Evolutionary conservation across 1,139 yeast species (phyloP).

Genomic region (Hansenula lynferdii): DNA sequence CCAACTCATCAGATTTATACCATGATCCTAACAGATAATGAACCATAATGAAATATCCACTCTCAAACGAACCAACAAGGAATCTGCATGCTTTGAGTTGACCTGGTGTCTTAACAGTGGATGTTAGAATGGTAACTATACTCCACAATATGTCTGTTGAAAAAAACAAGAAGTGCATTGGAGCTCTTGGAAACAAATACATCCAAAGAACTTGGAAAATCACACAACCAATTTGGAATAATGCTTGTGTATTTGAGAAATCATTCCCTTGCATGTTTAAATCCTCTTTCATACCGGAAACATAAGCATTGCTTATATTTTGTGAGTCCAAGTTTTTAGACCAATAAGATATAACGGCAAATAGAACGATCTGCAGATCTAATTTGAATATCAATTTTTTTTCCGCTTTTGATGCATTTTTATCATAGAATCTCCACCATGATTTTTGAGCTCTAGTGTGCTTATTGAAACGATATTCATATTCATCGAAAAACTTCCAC

Average conservation of each 20-base stretch:
- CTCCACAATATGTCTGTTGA: conserved; percentile 46
- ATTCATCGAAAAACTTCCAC: conserved; percentile 51
- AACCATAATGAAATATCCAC: conserved; percentile 53
- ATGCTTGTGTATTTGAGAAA: conserved; percentile 41
- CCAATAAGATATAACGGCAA: conserved; percentile 55
- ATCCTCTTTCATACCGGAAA: conserved; percentile 46
- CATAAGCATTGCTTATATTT: conserved; percentile 54
- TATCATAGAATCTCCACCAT: conserved; percentile 47
- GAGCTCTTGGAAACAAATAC: conserved; percentile 28
- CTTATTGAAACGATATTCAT: conserved; percentile 40
- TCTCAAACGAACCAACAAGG: conserved; percentile 57
- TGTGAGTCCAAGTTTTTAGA: conserved; percentile 58
- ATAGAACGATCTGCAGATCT: conserved; percentile 46
- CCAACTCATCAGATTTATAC: conserved; percentile 59
- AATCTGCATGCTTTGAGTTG: conserved; percentile 31
- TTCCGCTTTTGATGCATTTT: conserved; percentile 43
- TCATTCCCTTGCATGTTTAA: conserved; percentile 55
- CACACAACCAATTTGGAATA: conserved; percentile 47
- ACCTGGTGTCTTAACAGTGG: neutral
- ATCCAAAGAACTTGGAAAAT: conserved; percentile 36
- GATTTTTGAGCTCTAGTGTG: conserved; percentile 32
- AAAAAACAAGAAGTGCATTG: conserved; percentile 37
- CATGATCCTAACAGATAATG: conserved; percentile 65
- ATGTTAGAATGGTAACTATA: conserved; percentile 32
- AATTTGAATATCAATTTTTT: conserved; percentile 42